These are phyloP conservation scores for Fusarium udum DNA, from an alignment of 2,329 filamentous ascomycete genomes.

Conservation along the genomic window DNA sequence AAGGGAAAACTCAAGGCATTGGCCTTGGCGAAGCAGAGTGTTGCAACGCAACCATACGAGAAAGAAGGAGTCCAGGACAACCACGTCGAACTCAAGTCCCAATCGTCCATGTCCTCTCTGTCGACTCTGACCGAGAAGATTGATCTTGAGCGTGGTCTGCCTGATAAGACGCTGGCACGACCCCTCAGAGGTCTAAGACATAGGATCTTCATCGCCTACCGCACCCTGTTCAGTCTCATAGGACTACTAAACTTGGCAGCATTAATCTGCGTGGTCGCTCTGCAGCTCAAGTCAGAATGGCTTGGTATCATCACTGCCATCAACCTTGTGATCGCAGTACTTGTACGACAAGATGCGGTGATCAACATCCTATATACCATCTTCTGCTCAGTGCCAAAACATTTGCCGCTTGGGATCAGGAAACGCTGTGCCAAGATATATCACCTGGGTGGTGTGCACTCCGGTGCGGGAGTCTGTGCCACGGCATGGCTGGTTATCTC, in stretches of 20 bases:
- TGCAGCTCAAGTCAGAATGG: slow-evolving; percentile 48
- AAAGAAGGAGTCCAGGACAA: neutral
- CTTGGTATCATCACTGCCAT: slow-evolving; percentile 55
- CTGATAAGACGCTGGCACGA: slow-evolving; percentile 53
- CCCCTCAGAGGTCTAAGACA: slow-evolving; percentile 53
- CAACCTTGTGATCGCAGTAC: slow-evolving; percentile 60
- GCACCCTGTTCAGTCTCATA: slow-evolving; percentile 64
- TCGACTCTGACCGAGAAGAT: slow-evolving; percentile 43
- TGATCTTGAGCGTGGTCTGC: slow-evolving; percentile 47
- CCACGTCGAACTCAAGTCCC: slow-evolving; percentile 43
- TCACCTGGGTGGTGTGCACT: slow-evolving; percentile 63
- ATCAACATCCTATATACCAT: slow-evolving; percentile 61
- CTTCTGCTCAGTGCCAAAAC: slow-evolving; percentile 56
- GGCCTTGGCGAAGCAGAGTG: slow-evolving; percentile 30
- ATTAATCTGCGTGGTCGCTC: slow-evolving; percentile 53
- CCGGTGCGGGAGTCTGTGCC: slow-evolving; percentile 59
- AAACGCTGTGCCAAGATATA: slow-evolving; percentile 61
- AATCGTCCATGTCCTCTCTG: slow-evolving; percentile 47
- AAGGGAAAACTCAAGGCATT: slow-evolving; percentile 56
- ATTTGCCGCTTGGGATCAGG: slow-evolving; percentile 59
- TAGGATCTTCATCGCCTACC: slow-evolving; percentile 63
- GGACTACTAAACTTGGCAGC: slow-evolving; percentile 61
- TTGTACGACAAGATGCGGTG: slow-evolving; percentile 63
- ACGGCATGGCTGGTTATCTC: slow-evolving; percentile 60
- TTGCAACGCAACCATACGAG: slow-evolving; percentile 6